A percentile compares a stretch with the other conserved stretches of the same genome.
phyloP scores from a whole-genome alignment of 2,329 filamentous ascomycete genomes.

The Botryotinia globosa region DNA sequence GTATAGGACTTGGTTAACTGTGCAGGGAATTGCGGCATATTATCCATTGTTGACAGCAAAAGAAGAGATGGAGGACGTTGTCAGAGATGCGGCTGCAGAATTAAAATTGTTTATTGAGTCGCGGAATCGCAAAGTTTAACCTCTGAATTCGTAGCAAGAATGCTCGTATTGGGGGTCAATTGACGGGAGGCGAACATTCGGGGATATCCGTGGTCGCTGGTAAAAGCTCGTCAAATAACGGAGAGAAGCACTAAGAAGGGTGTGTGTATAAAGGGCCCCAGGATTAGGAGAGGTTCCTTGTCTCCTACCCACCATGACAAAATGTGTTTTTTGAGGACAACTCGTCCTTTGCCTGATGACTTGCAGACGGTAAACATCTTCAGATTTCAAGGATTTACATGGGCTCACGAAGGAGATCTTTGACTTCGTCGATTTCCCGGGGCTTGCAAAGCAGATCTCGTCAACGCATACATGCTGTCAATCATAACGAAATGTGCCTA shows the following conservation, averaged over 20 bases:
- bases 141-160: neutral
- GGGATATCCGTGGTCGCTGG: neutral
- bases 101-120: constrained; percentile 16
- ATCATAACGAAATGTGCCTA: neutral
- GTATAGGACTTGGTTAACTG: constrained; percentile 28
- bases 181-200: neutral
- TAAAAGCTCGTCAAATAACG: neutral
- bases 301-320: neutral
- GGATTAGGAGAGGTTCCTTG: neutral
- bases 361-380: neutral
- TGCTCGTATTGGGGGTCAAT: neutral
- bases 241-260: neutral
- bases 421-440: neutral
- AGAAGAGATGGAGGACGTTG: constrained; percentile 23
- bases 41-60: constrained; percentile 26
- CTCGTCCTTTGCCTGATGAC: neutral
- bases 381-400: neutral
- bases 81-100: constrained; percentile 17
- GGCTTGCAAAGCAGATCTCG: neutral
- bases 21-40: constrained; percentile 29
- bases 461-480: neutral
- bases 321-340: neutral
- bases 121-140: neutral
- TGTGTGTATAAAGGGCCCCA: neutral
- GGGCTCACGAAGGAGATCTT: neutral